Conservation (phyloP, 805 yeast genomes). For the Helenozyma baotianmanensis region DNA sequence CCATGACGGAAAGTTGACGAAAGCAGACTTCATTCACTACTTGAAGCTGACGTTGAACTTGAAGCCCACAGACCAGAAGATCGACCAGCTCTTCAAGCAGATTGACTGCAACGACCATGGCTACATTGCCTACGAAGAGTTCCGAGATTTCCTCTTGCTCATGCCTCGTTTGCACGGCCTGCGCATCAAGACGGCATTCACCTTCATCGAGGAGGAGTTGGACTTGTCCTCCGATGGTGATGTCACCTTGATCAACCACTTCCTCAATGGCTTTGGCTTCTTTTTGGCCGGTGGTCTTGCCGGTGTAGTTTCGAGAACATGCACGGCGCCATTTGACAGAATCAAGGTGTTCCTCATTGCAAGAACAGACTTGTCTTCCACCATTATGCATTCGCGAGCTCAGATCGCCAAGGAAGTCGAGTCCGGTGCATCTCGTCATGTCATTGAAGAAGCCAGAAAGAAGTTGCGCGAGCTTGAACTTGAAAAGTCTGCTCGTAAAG, state of each 20-base stretch:
- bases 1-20: slow-evolving; percentile 65
- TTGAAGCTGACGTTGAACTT: slow-evolving; percentile 50
- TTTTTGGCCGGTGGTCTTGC: slow-evolving; percentile 93
- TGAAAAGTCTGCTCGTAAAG: slow-evolving; percentile 26
- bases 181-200: slow-evolving; percentile 74
- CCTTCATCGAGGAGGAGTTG: slow-evolving; percentile 70
- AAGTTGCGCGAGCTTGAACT: slow-evolving; percentile 25
- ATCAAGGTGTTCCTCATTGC: slow-evolving; percentile 92
- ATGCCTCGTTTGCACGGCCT: slow-evolving; percentile 81
- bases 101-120: slow-evolving; percentile 58
- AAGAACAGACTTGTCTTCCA: slow-evolving; percentile 73
- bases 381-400: slow-evolving; percentile 55
- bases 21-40: slow-evolving; percentile 64
- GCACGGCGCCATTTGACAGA: slow-evolving; percentile 96
- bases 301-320: slow-evolving; percentile 92
- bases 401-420: slow-evolving; percentile 35
- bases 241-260: slow-evolving; percentile 74
- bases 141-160: slow-evolving; percentile 74
- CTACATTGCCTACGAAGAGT: slow-evolving; percentile 75
- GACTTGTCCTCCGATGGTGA: slow-evolving; percentile 91
- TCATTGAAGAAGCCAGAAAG: slow-evolving; percentile 30
- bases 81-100: slow-evolving; percentile 52
- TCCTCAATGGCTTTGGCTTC: slow-evolving; percentile 80
- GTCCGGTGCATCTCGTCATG: slow-evolving; percentile 31
- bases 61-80: slow-evolving; percentile 46